Evolutionary conservation across 1,284 basidiomycete genomes (phyloP), one percentile per base, ranked within the genome.

Genomic region (Ustilago curta): DNA sequence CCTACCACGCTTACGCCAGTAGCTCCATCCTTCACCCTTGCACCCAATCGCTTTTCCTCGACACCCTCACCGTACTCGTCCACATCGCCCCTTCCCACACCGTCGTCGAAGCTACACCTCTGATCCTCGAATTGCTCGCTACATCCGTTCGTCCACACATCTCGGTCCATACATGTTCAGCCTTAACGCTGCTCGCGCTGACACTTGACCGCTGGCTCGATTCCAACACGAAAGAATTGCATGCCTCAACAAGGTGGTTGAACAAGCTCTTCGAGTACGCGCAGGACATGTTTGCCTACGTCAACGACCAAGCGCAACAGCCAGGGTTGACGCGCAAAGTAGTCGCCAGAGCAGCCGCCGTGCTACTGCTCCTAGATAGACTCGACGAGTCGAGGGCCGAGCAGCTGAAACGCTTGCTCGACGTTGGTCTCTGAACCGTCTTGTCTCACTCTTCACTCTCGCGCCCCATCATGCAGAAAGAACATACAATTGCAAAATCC

Each of bases 11-110:
- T 1, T 40, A 49, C 23, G 31, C 25, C 27, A 11, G 8, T 8
- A 92, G 92, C 0, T 88, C 94, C 63, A 88, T 97, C 47, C 87
- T 97, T 21, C 91, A 90, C 58, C 89, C 94, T 0, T 82, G 92
- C 60, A 88, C 92, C 1, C 87, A 97, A 18, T 87, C 91, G 23
- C 91, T 92, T 60, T 90, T 93, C 59, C 86, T 97, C 56, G 88
- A 89, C 55, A 92, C 94, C 0, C 86, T 96, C 9, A 89, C 90
- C 0, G 88, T 97, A n/a, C 87, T 97, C 43, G 16, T 62, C 39
- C 48, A 45, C 31, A 35, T 62, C 35, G 9, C 49, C 0, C 64
- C 64, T 1, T 0, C 42, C 21, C 5, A 29, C 16, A 25, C 29
- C 19, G 25, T 68, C 9, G 1, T 11, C 18, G 3, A 43, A 14